phyloP scores from a whole-genome alignment of 257 asterid species.

The Plantago major region DNA sequence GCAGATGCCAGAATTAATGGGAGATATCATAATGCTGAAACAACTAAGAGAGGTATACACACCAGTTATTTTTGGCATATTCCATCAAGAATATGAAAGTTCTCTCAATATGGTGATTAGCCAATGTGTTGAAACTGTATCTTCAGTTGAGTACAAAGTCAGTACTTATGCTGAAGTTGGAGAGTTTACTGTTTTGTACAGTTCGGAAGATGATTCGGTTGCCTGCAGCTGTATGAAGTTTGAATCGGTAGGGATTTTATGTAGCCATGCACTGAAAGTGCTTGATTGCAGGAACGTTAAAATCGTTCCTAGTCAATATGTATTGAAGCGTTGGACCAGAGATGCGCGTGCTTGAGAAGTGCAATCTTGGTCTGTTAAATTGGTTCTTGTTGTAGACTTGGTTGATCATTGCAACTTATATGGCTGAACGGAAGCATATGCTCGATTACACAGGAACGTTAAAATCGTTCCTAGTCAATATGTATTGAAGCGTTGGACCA shows the following conservation, averaged over 20 bases:
- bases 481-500: conserved; percentile 53
- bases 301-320: conserved; percentile 45
- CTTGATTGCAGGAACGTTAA: conserved; percentile 52
- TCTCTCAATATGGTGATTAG: conserved; percentile 37
- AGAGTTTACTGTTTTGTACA: conserved; percentile 37
- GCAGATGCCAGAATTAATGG: conserved; percentile 45
- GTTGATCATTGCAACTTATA: too few species aligned
- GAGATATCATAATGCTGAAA: conserved; percentile 50
- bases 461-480: conserved; percentile 51
- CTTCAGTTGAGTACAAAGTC: conserved; percentile 41
- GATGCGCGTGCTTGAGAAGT: conserved; percentile 36
- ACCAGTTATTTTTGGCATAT: conserved; percentile 33
- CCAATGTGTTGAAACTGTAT: conserved; percentile 28
- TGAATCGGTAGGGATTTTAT: conserved; percentile 46
- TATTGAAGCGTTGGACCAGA: conserved; percentile 58
- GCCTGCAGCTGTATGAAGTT: conserved; percentile 63
- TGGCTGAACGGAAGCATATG: conserved; percentile 22
- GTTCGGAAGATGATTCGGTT: conserved; percentile 40
- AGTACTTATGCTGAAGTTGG: conserved; percentile 46
- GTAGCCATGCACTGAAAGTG: conserved; percentile 64
- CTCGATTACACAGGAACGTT: conserved; percentile 48
- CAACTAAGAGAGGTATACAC: conserved; percentile 54
- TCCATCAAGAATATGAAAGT: conserved; percentile 48
- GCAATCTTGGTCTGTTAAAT: conserved; percentile 5
- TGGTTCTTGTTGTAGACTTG: too few species aligned